Percentiles rank a stretch among this genome's conserved stretches.
phyloP scores from a whole-genome alignment of 495 filamentous ascomycete species.

The Physcia stellaris region DNA sequence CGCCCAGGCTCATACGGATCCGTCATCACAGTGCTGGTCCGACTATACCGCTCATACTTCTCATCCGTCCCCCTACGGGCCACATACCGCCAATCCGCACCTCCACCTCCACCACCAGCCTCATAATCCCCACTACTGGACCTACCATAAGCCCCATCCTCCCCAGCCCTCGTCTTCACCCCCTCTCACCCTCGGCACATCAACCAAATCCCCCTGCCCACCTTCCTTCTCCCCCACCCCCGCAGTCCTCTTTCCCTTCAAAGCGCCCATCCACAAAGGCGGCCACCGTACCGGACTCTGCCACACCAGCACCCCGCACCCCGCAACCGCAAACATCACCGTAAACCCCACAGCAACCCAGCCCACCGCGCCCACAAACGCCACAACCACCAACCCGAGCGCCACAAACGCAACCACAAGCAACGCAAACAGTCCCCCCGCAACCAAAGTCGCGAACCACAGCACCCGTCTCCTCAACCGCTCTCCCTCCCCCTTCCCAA shows the following conservation, averaged over 20 bases:
- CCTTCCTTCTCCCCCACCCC: neutral
- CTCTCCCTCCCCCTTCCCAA: too few relatives aligned
- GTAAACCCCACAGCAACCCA: constrained; percentile 5
- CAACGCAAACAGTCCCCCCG: neutral
- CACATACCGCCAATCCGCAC: neutral
- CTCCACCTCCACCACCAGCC: too few relatives aligned
- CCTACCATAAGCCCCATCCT: neutral
- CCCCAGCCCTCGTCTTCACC: neutral
- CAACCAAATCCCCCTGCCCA: neutral
- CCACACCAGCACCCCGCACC: neutral
- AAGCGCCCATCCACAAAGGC: neutral
- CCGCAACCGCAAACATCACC: constrained; percentile 1
- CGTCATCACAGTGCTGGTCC: neutral
- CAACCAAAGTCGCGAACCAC: constrained; percentile 3
- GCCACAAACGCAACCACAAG: constrained; percentile 2
- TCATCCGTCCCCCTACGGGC: neutral
- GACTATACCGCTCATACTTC: neutral
- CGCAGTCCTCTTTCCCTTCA: neutral
- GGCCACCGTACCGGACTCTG: constrained; percentile 2
- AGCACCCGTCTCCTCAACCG: constrained; percentile 2
- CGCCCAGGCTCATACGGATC: too few relatives aligned
- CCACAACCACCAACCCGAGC: constrained; percentile 6
- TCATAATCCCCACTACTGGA: constrained; percentile 1
- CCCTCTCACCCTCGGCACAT: neutral
- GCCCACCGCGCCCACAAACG: constrained; percentile 4